Conservation (phyloP, 352 stramenopile species). For the Stramenopiles sp. region DNA sequence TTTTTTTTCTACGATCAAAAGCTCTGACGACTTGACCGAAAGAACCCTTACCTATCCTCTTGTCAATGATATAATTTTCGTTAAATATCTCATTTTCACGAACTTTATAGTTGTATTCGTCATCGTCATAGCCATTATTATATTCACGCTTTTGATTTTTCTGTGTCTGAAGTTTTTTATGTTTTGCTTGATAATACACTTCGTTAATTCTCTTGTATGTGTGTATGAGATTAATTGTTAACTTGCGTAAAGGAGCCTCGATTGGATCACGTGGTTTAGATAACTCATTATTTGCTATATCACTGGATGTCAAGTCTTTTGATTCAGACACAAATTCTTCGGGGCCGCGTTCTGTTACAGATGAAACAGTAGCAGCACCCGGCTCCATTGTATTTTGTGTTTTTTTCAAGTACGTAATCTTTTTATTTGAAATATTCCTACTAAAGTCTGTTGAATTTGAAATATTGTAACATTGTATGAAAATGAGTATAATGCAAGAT, state of each 20-base stretch:
- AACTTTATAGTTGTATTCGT: constrained; percentile 82
- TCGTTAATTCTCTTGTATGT: constrained; percentile 87
- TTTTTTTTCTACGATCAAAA: constrained; percentile 28
- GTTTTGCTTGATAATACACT: constrained; percentile 34
- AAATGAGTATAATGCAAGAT: too few relatives aligned
- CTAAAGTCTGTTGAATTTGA: too few relatives aligned
- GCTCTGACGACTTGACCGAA: constrained; percentile 92
- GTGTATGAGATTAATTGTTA: constrained; percentile 59
- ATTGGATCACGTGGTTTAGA: too few relatives aligned
- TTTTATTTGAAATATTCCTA: too few relatives aligned
- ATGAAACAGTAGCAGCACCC: too few relatives aligned
- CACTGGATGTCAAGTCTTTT: too few relatives aligned
- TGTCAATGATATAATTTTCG: constrained; percentile 60
- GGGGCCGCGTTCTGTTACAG: too few relatives aligned
- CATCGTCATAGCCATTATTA: constrained; percentile 74
- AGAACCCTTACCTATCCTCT: constrained; percentile 68
- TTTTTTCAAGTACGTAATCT: too few relatives aligned
- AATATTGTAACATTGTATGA: too few relatives aligned
- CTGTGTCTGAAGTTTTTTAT: constrained; percentile 14
- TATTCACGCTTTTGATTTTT: constrained; percentile 16
- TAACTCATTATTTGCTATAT: too few relatives aligned
- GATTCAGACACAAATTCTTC: too few relatives aligned
- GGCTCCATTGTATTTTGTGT: too few relatives aligned
- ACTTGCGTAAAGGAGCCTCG: constrained; percentile 26
- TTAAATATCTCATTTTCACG: constrained; percentile 54